Percentiles rank a stretch among this genome's conserved stretches.
Conservation (phyloP, 495 filamentous ascomycete species). For the Penicillium lagena region DNA sequence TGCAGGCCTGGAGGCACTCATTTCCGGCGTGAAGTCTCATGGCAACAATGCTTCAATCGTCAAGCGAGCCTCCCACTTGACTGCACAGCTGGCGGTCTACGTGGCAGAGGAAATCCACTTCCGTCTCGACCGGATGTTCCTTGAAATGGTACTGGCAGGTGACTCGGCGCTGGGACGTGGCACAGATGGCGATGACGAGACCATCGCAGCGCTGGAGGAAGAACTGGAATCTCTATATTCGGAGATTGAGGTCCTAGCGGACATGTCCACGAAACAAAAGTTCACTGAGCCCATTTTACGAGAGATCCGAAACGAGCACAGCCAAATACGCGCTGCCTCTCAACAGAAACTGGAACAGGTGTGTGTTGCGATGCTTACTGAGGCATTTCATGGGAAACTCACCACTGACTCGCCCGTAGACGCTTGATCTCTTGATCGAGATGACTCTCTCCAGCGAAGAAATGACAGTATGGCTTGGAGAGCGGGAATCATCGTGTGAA, state of each 20-base stretch:
- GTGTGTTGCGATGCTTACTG: neutral
- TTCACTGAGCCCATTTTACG: conserved; percentile 50
- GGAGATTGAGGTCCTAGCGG: conserved; percentile 55
- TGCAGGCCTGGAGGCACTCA: conserved; percentile 19
- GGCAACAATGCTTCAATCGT: conserved; percentile 22
- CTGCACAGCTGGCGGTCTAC: conserved; percentile 22
- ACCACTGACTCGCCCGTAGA: conserved; percentile 7
- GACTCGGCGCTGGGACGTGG: neutral
- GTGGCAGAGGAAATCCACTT: conserved; percentile 33
- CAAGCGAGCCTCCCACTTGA: conserved; percentile 22
- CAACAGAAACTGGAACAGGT: conserved; percentile 32
- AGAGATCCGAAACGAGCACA: conserved; percentile 27
- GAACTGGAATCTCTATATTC: conserved; percentile 58
- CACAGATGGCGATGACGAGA: conserved; percentile 3
- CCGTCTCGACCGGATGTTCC: conserved; percentile 39
- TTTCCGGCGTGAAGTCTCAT: conserved; percentile 20
- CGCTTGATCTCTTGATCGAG: conserved; percentile 24
- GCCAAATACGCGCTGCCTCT: conserved; percentile 20
- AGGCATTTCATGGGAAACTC: too few species aligned
- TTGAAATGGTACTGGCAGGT: conserved; percentile 21
- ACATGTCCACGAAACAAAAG: conserved; percentile 56
- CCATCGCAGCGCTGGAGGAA: conserved; percentile 39
- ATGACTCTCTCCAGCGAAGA: conserved; percentile 30
- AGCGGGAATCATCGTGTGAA: conserved; percentile 32
- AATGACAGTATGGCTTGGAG: conserved; percentile 20